Base-by-base conservation (phyloP, 1,139 yeast species). In the Hyphopichia fennica region DNA sequence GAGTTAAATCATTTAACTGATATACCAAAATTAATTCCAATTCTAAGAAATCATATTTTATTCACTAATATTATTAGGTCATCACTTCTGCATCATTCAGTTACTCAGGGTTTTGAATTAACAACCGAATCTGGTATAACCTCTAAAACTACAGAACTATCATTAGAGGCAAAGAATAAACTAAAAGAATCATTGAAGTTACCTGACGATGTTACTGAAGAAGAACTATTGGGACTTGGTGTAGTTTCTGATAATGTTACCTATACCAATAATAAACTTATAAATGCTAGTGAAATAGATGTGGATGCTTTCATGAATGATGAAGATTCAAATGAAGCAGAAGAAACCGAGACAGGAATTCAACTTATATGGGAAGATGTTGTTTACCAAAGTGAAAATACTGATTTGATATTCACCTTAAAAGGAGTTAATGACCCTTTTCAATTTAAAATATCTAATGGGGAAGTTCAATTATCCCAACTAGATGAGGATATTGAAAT, bases 121-220 rank as follows among this genome's bases (percentile, higher is more conserved):
- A 31, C 7, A 11, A 31, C 19, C 4, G 31, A 28, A 28, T 4
- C 4, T 11, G 28, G 28, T 8, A 25, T 25, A 11, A 25, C n/a
- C 13, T 9, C 28, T 7, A 5, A n/a, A 25, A 37, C 22, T 11
- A 18, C 35, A 6, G 40, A 38, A 25, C 19, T 38, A 20, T 23
- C 36, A 4, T 9, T 14, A 18, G 67, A 65, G 37, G 51, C 54
- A 5, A 65, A 59, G 41, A 55, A 57, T 35, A 68, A 60, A 44
- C 55, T 72, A 28, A 66, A 65, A 35, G 67, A 68, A 34, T 58
- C 75, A 1, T 57, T 72, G 29, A 67, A 67, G 43, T 52, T 72
- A 19, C 56, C 73, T 1, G 57, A 60, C 33, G 70, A 68, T 43
- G 69, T 66, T 6, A 63, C 72, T 0, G 74, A 71, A 43, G 75